Evolutionary conservation across 208 protist genomes (phyloP).

Genomic region (Acanthamoeba pearcei): DNA sequence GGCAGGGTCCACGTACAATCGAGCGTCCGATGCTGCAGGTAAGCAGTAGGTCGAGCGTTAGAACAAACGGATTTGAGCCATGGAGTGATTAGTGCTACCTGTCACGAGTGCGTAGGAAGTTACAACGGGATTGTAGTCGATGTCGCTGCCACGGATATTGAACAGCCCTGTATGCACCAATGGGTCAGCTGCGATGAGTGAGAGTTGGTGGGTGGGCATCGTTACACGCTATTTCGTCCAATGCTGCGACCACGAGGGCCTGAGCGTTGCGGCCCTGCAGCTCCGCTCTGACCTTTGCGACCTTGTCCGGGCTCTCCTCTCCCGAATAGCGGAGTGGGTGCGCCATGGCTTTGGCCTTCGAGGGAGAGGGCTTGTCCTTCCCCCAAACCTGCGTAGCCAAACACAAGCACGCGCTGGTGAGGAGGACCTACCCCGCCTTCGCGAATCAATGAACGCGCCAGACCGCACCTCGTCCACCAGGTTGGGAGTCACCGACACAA

Average conservation of each 20-base stretch:
- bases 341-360: constrained; percentile 69
- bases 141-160: constrained; percentile 86
- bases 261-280: constrained; percentile 22
- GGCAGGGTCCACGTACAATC: constrained; percentile 59
- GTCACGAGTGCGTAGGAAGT: constrained; percentile 78
- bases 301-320: constrained; percentile 39
- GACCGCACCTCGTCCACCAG: constrained; percentile 35
- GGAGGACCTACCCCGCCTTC: constrained; percentile 16
- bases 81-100: not conserved
- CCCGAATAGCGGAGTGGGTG: constrained; percentile 76
- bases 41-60: not conserved
- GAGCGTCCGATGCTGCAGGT: not conserved
- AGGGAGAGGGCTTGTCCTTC: constrained; percentile 50
- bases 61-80: not conserved
- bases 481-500: constrained; percentile 40
- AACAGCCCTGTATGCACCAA: constrained; percentile 80
- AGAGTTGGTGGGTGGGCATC: not conserved
- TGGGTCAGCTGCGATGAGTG: constrained; percentile 25
- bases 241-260: constrained; percentile 79
- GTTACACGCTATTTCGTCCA: constrained; percentile 83
- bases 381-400: constrained; percentile 70
- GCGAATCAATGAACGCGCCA: constrained; percentile 15
- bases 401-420: not conserved
- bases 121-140: constrained; percentile 83
- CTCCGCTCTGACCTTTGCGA: constrained; percentile 63